Conservation (phyloP, 805 yeast species). For the Debaryomyces maramus region DNA sequence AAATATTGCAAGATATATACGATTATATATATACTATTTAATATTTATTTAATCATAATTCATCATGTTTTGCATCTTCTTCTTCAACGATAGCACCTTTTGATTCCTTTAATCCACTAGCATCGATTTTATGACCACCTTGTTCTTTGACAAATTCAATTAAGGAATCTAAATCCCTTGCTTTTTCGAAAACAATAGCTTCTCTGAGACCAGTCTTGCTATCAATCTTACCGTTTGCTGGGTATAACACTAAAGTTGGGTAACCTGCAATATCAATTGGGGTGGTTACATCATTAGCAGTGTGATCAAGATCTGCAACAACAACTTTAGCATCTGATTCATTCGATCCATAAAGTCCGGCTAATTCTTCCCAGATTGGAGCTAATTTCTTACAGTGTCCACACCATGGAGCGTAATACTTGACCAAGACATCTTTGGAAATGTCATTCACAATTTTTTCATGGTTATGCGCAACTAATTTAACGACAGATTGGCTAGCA, state of each 20-base stretch:
- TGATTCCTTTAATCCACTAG: slow-evolving; percentile 24
- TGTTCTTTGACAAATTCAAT: slow-evolving; percentile 68
- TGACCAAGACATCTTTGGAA: slow-evolving; percentile 73
- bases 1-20: neutral
- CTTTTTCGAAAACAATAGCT: slow-evolving; percentile 64
- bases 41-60: slow-evolving; percentile 27
- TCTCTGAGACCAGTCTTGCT: slow-evolving; percentile 43
- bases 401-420: slow-evolving; percentile 98
- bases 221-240: slow-evolving; percentile 60
- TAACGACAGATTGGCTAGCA: slow-evolving; percentile 54
- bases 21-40: slow-evolving; percentile 1
- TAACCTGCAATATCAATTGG: slow-evolving; percentile 70
- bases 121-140: slow-evolving; percentile 67
- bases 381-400: slow-evolving; percentile 93
- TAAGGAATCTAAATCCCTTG: slow-evolving; percentile 72
- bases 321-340: slow-evolving; percentile 52
- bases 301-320: slow-evolving; percentile 87
- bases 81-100: slow-evolving; percentile 30
- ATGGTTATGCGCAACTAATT: slow-evolving; percentile 82
- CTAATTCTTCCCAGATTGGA: slow-evolving; percentile 86
- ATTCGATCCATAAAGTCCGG: slow-evolving; percentile 59
- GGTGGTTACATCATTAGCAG: slow-evolving; percentile 83
- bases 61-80: slow-evolving; percentile 35
- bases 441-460: slow-evolving; percentile 59
- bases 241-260: slow-evolving; percentile 90